Percentiles rank a stretch among this genome's conserved stretches.
Conservation (phyloP, 2,329 filamentous ascomycete species). For the Neofusicoccum parvum region DNA sequence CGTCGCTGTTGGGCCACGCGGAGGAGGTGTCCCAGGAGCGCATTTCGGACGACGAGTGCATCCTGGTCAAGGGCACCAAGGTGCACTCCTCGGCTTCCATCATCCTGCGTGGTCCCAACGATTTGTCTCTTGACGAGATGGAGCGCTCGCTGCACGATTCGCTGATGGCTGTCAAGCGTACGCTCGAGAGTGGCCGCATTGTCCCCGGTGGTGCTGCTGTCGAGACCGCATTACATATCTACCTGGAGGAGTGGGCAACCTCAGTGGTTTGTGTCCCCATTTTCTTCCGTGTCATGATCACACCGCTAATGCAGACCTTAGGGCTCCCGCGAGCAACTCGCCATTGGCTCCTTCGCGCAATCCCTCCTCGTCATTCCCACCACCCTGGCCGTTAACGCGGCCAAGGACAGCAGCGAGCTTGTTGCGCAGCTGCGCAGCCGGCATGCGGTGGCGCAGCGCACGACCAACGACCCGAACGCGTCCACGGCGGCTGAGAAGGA, state of each 20-base stretch:
- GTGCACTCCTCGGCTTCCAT: constrained; percentile 91
- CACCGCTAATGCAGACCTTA: constrained; percentile 30
- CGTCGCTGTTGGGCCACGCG: constrained; percentile 83
- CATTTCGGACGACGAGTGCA: constrained; percentile 98
- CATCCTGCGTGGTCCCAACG: constrained; percentile 92
- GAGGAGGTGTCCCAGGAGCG: constrained; percentile 98
- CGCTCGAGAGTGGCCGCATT: constrained; percentile 93
- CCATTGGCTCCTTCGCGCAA: constrained; percentile 96
- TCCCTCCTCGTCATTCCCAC: constrained; percentile 93
- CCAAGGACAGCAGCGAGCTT: constrained; percentile 93
- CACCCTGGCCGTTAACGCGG: constrained; percentile 94
- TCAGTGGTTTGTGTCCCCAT: constrained; percentile 69
- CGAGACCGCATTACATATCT: constrained; percentile 98
- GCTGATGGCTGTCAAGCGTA: constrained; percentile 94
- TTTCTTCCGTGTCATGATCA: not conserved
- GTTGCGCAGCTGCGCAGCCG: constrained; percentile 93
- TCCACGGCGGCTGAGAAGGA: constrained; percentile 79
- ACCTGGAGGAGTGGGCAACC: constrained; percentile 96
- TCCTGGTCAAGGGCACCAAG: constrained; percentile 94
- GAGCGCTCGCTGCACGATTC: constrained; percentile 98
- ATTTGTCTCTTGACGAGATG: constrained; percentile 98
- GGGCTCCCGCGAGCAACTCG: constrained; percentile 93
- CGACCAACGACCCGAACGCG: constrained; percentile 68
- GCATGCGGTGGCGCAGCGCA: constrained; percentile 91
- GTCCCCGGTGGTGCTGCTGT: constrained; percentile 96